These are phyloP conservation scores for Boletellus deceptivus DNA, from an alignment of 1,284 basidiomycete species.

Conservation along the genomic window DNA sequence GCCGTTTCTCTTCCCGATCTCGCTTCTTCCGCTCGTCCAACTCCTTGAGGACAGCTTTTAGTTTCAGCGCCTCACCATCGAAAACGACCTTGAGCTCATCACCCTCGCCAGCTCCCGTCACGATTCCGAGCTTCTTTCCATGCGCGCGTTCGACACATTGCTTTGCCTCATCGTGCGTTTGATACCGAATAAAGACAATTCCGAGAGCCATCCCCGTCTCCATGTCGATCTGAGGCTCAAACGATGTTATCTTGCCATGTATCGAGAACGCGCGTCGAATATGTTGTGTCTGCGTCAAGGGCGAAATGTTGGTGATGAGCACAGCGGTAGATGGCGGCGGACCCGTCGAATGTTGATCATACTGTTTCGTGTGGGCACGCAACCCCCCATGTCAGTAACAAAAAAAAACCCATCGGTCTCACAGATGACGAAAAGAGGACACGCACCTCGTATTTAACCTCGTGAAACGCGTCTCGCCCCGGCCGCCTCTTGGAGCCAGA, in stretches of 20 bases:
- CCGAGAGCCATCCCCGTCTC: slow-evolving; percentile 82
- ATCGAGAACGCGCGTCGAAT: slow-evolving; percentile 68
- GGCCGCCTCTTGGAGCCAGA: slow-evolving; percentile 41
- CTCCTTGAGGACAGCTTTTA: slow-evolving; percentile 60
- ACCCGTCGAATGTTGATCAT: slow-evolving; percentile 74
- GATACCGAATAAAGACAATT: slow-evolving; percentile 76
- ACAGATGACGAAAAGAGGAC: not conserved
- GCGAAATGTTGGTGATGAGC: slow-evolving; percentile 71
- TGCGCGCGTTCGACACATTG: slow-evolving; percentile 62
- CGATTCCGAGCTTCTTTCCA: slow-evolving; percentile 45
- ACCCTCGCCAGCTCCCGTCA: slow-evolving; percentile 35
- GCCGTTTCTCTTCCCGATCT: slow-evolving; percentile 49
- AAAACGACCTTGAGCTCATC: slow-evolving; percentile 59
- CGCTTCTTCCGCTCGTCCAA: slow-evolving; percentile 53
- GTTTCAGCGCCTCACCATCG: slow-evolving; percentile 57
- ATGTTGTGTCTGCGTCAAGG: slow-evolving; percentile 64
- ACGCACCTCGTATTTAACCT: slow-evolving; percentile 63
- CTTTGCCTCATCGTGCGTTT: slow-evolving; percentile 57
- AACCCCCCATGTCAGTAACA: slow-evolving; percentile 5
- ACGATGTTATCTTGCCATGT: slow-evolving; percentile 68
- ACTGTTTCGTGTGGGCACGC: slow-evolving; percentile 43
- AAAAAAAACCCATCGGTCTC: not conserved
- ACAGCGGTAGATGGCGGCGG: slow-evolving; percentile 77
- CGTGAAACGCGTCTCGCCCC: slow-evolving; percentile 45
- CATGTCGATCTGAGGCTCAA: slow-evolving; percentile 81